Evolutionary conservation across 164 flowering plant species (phyloP), one percentile per base, ranked within the genome.

Genomic region (Cinnamomum micranthum): DNA sequence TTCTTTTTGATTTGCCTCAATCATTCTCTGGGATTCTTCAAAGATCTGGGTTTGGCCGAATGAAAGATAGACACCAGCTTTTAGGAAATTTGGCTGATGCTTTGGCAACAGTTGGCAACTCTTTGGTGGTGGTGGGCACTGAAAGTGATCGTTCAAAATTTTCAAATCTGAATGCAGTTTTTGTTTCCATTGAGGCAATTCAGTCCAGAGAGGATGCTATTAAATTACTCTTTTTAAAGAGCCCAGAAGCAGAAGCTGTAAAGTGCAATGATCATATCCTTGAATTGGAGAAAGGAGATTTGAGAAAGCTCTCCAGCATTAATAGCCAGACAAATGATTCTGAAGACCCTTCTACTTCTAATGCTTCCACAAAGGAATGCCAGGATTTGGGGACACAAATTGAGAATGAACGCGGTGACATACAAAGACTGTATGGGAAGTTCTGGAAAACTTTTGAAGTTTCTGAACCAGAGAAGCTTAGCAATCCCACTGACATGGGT

Each of bases 101-200:
- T n/a, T 80, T 91, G 67, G 64, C 27, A 24, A 62, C 71, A 50
- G 84, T 87, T 60, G 88, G 73, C 24, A 85, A 92, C 81, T 92
- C 93, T 68, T 85, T 90, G 5, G 87, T 90, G 41, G 78, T 86
- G 28, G 79, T 88, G 71, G 71, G 73, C 31, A 58, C 76, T 1
- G 69, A 77, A 31, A 71, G 20, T 23, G 64, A 70, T 33, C 25
- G 27, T 31, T 65, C 77, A 0, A 24, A 52, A n/a, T 50, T 73
- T 62, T 3, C 13, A 3, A 73, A 79, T 73, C 74, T 77, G 25
- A 80, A 73, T 74, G 85, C 81, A 12, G 64, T 85, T 10, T 59
- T 75, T 71, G 59, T 92, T 2, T 78, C 84, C 70, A 63, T 81
- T 79, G 79, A 71, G 9, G 74, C 17, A 13, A 75, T 73, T 31